A percentile compares a stretch with the other conserved stretches of the same genome.
Conservation (phyloP, 208 protist genomes). For the Trypanosoma lewisi region DNA sequence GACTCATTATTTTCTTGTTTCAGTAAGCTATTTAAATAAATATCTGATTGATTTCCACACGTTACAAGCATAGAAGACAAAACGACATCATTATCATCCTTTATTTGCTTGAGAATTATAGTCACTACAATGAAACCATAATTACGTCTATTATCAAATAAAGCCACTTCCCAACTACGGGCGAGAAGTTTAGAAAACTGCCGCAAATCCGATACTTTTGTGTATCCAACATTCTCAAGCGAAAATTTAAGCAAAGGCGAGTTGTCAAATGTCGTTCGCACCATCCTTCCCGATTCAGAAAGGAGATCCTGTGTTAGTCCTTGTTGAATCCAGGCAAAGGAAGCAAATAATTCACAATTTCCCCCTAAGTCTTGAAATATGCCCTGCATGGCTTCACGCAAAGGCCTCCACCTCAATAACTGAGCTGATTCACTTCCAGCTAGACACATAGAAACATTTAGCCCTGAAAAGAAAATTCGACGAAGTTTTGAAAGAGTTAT, state of each 20-base stretch:
- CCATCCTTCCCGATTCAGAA: slow-evolving; percentile 33
- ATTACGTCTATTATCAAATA: slow-evolving; percentile 13
- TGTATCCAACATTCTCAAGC: slow-evolving; percentile 50
- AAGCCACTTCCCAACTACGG: slow-evolving; percentile 8
- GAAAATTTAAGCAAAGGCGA: slow-evolving; percentile 34
- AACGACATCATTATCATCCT: slow-evolving; percentile 49
- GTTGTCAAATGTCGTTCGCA: slow-evolving; percentile 18
- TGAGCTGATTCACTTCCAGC: slow-evolving; percentile 34
- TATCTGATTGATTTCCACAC: slow-evolving; percentile 28
- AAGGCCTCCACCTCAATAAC: slow-evolving; percentile 26
- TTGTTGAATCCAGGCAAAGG: slow-evolving; percentile 36
- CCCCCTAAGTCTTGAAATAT: slow-evolving; percentile 34
- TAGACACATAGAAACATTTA: slow-evolving; percentile 59
- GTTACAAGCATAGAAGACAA: slow-evolving; percentile 65
- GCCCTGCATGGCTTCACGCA: slow-evolving; percentile 42
- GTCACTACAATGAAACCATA: slow-evolving; percentile 45
- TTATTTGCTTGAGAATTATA: slow-evolving; percentile 53
- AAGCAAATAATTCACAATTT: slow-evolving; percentile 40
- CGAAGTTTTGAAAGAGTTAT: slow-evolving; percentile 42
- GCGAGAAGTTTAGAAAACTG: slow-evolving; percentile 24
- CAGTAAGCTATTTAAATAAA: slow-evolving; percentile 37
- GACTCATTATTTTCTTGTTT: slow-evolving; percentile 30
- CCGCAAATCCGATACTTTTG: slow-evolving; percentile 15
- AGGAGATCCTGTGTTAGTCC: slow-evolving; percentile 55
- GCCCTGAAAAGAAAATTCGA: slow-evolving; percentile 51